phyloP scores from a whole-genome alignment of 139 green algal genomes.

The Coelastrella sp. region DNA sequence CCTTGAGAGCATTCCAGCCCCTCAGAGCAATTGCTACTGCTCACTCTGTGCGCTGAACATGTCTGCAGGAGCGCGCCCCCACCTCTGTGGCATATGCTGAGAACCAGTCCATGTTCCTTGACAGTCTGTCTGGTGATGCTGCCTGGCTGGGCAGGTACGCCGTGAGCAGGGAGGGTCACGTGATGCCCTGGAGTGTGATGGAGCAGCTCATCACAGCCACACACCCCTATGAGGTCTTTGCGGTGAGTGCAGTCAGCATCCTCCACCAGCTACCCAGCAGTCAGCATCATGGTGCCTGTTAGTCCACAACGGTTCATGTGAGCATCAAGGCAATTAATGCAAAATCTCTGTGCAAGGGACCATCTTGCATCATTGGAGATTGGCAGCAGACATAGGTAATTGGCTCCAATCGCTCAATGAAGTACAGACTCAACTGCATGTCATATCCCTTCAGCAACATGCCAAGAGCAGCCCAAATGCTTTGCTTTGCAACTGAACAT shows the following conservation, averaged over 20 bases:
- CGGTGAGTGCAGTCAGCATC: not conserved
- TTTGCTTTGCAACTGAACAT: no score
- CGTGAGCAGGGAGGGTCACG: conserved; percentile 53
- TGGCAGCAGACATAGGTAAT: no score
- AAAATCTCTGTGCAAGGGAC: no score
- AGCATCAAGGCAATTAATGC: not conserved
- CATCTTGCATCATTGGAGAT: no score
- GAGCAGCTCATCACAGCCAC: conserved; percentile 67
- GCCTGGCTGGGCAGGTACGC: conserved; percentile 82
- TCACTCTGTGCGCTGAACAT: not conserved
- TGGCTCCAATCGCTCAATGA: no score
- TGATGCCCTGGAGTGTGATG: conserved; percentile 79
- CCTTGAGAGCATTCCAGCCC: no score
- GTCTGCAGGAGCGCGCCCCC: conserved; percentile 65
- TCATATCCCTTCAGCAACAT: no score
- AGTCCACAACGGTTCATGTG: not conserved
- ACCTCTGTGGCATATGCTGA: conserved; percentile 79
- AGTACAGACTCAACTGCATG: no score
- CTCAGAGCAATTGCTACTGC: no score
- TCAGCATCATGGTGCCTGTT: no score
- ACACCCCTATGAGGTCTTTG: conserved; percentile 76
- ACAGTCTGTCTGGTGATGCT: conserved; percentile 73
- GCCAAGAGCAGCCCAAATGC: no score
- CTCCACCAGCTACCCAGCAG: not conserved
- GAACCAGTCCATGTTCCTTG: conserved; percentile 82